A percentile compares a stretch with the other conserved stretches of the same genome.
Conservation (phyloP, 169 alveolate species). For the Miamiensis avidus region DNA sequence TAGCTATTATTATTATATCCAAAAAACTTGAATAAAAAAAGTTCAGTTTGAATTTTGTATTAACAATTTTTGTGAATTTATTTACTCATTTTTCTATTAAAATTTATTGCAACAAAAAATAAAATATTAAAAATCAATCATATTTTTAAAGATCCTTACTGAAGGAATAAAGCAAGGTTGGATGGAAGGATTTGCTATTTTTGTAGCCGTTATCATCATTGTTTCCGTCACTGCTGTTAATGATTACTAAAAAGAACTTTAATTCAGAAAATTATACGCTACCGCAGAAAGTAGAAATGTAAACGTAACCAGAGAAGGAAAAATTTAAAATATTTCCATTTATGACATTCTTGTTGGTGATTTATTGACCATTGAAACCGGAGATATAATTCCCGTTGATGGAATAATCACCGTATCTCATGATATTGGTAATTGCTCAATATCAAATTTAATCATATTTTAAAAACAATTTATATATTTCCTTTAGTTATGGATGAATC, state of each 20-base stretch:
- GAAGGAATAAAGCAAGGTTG: slow-evolving; percentile 63
- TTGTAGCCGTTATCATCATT: slow-evolving; percentile 90
- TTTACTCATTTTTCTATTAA: too few relatives aligned
- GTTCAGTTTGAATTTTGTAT: background rate
- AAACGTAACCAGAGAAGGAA: slow-evolving; percentile 64
- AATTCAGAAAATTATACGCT: slow-evolving; percentile 83
- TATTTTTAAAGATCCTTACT: background rate
- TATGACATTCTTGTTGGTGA: slow-evolving; percentile 89
- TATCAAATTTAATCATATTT: too few relatives aligned
- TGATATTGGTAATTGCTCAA: slow-evolving; percentile 17
- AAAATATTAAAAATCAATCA: too few relatives aligned
- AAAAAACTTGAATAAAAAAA: background rate
- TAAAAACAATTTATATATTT: background rate
- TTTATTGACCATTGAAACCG: slow-evolving; percentile 78
- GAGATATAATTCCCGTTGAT: slow-evolving; percentile 84
- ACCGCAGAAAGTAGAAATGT: slow-evolving; percentile 63
- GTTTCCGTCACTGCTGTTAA: slow-evolving; percentile 86
- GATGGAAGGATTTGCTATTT: slow-evolving; percentile 93
- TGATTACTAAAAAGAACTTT: slow-evolving; percentile 87
- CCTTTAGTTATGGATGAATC: slow-evolving; percentile 82
- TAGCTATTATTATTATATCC: too few relatives aligned
- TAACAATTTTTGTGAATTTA: too few relatives aligned
- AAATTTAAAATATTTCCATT: slow-evolving; percentile 25
- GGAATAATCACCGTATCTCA: slow-evolving; percentile 79
- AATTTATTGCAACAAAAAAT: too few relatives aligned